Percentiles rank a stretch among this genome's conserved stretches.
Evolutionary conservation across 306 rosid species (phyloP).

Genomic region (cucumber (Cucumis sativus)): Cucumber_9930_V3 NC_026659.2:609001-609500

Average conservation of each 20-base stretch:
- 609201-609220: slow-evolving; percentile 81
- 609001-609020: not conserved
- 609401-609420: not conserved
- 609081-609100: not conserved
- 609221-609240: slow-evolving; percentile 53
- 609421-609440: not conserved
- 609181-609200: slow-evolving; percentile 73
- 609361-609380: slow-evolving; percentile 57
- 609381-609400: slow-evolving; percentile 39
- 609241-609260: slow-evolving; percentile 28
- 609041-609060: not conserved
- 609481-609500: not conserved
- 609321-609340: slow-evolving; percentile 61
- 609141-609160: slow-evolving; percentile 58
- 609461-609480: not conserved
- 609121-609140: not conserved
- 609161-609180: slow-evolving; percentile 76
- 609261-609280: slow-evolving; percentile 51
- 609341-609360: slow-evolving; percentile 33
- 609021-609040: not conserved
- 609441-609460: not conserved
- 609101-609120: not conserved
- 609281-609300: slow-evolving; percentile 68
- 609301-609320: slow-evolving; percentile 65
- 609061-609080: not conserved